These are phyloP conservation scores for Diaporthe helianthi DNA, from an alignment of 2,329 filamentous ascomycete genomes.

Conservation along the genomic window DNA sequence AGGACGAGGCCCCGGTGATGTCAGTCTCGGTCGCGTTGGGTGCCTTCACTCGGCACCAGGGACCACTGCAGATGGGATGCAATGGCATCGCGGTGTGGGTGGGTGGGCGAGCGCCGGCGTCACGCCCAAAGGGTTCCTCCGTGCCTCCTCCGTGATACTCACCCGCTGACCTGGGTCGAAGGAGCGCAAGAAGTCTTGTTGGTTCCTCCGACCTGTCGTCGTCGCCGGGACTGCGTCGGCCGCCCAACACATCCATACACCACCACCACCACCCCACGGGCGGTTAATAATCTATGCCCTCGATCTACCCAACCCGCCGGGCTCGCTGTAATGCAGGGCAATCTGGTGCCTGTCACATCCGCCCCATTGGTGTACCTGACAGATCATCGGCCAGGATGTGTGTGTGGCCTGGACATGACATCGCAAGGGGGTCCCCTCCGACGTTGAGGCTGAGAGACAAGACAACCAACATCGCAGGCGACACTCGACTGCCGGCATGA, in stretches of 20 bases:
- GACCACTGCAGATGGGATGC: conserved; percentile 3
- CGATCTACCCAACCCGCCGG: background rate
- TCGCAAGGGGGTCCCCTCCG: background rate
- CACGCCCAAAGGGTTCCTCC: conserved; percentile 6
- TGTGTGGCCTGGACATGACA: background rate
- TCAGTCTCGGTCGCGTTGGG: background rate
- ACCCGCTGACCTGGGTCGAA: background rate
- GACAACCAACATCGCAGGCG: conserved; percentile 5
- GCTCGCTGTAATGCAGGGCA: conserved; percentile 22
- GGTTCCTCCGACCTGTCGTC: background rate
- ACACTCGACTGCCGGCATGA: conserved; percentile 23
- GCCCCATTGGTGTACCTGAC: conserved; percentile 35
- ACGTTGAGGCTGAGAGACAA: background rate
- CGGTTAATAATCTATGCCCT: conserved; percentile 11
- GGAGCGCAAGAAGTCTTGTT: conserved; percentile 11
- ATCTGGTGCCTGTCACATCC: conserved; percentile 24
- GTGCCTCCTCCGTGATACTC: background rate
- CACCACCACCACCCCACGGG: conserved; percentile 4
- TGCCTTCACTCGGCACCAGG: background rate
- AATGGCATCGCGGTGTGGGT: conserved; percentile 1
- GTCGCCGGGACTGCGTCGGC: background rate
- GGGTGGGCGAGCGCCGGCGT: conserved; percentile 13
- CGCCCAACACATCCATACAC: background rate
- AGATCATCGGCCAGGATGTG: conserved; percentile 23
- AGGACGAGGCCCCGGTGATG: conserved; percentile 5